These are phyloP conservation scores for Hevea brasiliensis DNA, from an alignment of 345 rosid species.

Conservation along the genomic window DNA sequence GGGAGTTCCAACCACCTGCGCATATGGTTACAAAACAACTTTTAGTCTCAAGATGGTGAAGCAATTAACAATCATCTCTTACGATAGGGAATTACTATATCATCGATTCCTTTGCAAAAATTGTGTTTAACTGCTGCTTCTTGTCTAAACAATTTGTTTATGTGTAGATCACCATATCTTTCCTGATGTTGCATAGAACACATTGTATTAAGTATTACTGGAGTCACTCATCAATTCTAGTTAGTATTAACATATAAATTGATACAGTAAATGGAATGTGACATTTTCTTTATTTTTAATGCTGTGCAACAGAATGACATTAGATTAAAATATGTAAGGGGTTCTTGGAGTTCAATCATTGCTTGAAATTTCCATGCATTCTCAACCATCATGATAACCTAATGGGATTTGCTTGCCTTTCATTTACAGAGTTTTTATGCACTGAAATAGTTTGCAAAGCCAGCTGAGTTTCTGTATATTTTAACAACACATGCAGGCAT, in stretches of 20 bases:
- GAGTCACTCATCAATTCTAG: background rate
- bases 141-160: background rate
- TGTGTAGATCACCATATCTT: background rate
- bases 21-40: slow-evolving; percentile 5
- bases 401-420: background rate
- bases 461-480: background rate
- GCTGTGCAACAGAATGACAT: background rate
- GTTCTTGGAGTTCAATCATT: background rate
- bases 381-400: background rate
- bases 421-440: background rate
- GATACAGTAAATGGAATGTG: background rate
- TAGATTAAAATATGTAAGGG: background rate
- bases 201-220: slow-evolving; percentile 1
- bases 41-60: no score
- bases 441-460: background rate
- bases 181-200: background rate
- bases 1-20: slow-evolving; percentile 99
- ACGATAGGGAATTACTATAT: no score
- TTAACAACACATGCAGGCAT: background rate
- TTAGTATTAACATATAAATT: background rate
- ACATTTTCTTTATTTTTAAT: background rate
- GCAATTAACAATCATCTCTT: no score
- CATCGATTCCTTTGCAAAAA: background rate
- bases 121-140: slow-evolving; percentile 5
- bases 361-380: slow-evolving; percentile 4